A percentile compares a stretch with the other conserved stretches of the same genome.
phyloP scores from a whole-genome alignment of 2,329 filamentous ascomycete species.

The Fusarium nurragi region DNA sequence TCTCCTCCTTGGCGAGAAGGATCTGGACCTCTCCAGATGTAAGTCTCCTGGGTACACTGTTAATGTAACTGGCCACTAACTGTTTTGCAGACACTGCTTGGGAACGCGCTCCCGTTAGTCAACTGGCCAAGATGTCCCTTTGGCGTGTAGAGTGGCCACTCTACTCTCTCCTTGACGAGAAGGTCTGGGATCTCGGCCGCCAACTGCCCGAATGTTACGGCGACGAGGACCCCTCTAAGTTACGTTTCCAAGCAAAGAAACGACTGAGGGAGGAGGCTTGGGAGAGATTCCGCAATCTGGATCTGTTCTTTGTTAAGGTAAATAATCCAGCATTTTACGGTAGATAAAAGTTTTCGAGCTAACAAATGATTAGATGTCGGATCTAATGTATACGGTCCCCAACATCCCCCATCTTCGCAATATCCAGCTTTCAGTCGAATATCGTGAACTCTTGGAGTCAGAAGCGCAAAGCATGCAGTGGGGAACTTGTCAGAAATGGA shows the following conservation, averaged over 20 bases:
- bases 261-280: conserved; percentile 60
- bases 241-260: conserved; percentile 57
- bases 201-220: conserved; percentile 64
- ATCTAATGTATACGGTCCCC: conserved; percentile 68
- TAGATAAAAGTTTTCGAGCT: not conserved
- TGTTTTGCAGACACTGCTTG: conserved; percentile 63
- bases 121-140: conserved; percentile 65
- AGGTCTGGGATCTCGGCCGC: conserved; percentile 62
- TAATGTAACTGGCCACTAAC: conserved; percentile 7
- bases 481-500: conserved; percentile 63
- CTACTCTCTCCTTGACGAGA: conserved; percentile 63
- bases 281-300: conserved; percentile 64
- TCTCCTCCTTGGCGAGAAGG: conserved; percentile 71
- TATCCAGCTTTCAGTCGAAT: conserved; percentile 65
- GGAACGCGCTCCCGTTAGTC: conserved; percentile 64
- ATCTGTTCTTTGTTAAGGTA: conserved; percentile 77
- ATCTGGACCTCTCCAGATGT: conserved; percentile 68
- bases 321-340: conserved; percentile 51
- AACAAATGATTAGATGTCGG: conserved; percentile 60
- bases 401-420: conserved; percentile 67
- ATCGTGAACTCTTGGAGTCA: conserved; percentile 66
- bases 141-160: conserved; percentile 67
- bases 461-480: conserved; percentile 57
- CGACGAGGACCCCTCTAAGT: conserved; percentile 54
- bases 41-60: conserved; percentile 47